A percentile compares a stretch with the other conserved stretches of the same genome.
phyloP scores from a whole-genome alignment of 2,329 filamentous ascomycete genomes.

The Microsporum audouinii region DNA sequence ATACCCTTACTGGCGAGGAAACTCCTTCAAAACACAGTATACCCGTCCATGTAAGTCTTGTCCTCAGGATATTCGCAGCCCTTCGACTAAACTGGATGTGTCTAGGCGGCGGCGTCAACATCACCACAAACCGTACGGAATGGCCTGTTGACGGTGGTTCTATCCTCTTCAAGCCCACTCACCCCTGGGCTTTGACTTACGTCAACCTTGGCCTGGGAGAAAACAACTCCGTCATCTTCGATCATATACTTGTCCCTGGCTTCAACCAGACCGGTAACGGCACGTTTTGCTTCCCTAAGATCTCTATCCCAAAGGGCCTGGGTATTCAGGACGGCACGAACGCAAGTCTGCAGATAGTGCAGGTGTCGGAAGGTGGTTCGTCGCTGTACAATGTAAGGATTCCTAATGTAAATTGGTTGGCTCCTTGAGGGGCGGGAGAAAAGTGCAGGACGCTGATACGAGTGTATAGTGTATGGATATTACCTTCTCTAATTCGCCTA shows the following conservation, averaged over 20 bases:
- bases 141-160: constrained; percentile 38
- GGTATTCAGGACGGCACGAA: constrained; percentile 28
- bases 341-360: constrained; percentile 37
- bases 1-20: constrained; percentile 30
- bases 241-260: constrained; percentile 32
- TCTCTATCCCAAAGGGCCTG: constrained; percentile 22
- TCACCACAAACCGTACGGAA: constrained; percentile 35
- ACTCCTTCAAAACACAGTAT: constrained; percentile 35
- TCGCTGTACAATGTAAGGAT: constrained; percentile 38
- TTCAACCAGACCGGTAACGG: constrained; percentile 41
- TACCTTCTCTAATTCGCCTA: constrained; percentile 30
- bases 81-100: constrained; percentile 1
- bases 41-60: constrained; percentile 28
- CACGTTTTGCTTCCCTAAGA: constrained; percentile 35
- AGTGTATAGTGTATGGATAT: constrained; percentile 34
- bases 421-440: background rate
- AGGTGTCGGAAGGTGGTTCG: constrained; percentile 30
- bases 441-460: background rate
- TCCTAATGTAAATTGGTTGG: no score
- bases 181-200: constrained; percentile 36
- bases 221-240: constrained; percentile 32
- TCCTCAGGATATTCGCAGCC: background rate
- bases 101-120: constrained; percentile 31
- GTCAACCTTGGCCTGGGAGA: constrained; percentile 37
- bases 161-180: constrained; percentile 31